Evolutionary conservation across 441 rosid genomes (phyloP), one percentile per base, ranked within the genome.

Genomic region (Pelargonium fulgidum): DNA sequence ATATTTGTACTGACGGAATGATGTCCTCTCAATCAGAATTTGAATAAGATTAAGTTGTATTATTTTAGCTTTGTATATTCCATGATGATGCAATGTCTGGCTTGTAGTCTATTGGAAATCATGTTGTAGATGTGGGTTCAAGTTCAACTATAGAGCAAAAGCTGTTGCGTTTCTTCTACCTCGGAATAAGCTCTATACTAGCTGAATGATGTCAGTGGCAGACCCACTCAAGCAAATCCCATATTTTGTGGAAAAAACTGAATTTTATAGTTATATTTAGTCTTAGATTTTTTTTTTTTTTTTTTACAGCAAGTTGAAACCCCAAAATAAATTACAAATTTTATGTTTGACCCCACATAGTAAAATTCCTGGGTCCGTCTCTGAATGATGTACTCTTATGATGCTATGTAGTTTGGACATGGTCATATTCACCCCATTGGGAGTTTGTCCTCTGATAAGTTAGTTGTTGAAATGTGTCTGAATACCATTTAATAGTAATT

Each of bases 121-220:
- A 24, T 61, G 64, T n/a, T 61, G 39, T 61, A 24, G 64, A 61
- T 24, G 64, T 22, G 36, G 22, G 13, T 19, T 61, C 64, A 61
- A 13, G 13, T 19, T 61, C 41, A 61, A 6, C 64, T 61, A 61
- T 20, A 3, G 29, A 22, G 39, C n/a, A 12, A 24, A 61, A 61
- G 26, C 64, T 61, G 8, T 24, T 10, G 5, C 9, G 13, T 61
- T 11, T 61, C 64, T 61, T 61, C 64, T 24, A 24, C 64, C 39
- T 22, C 41, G 29, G 16, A 29, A 61, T 22, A 61, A 61, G 36
- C 26, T 22, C 64, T 61, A 26, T 29, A 14, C 64, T 61, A 29
- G 26, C 39, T 1, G 64, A 11, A 61, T 4, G 39, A n/a, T 22
- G 39, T 24, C 29, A 24, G 29, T 24, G 29, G 29, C 29, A 24